Conservation (phyloP, 495 filamentous ascomycete genomes). For the Friedmanniomyces endolithicus region DNA sequence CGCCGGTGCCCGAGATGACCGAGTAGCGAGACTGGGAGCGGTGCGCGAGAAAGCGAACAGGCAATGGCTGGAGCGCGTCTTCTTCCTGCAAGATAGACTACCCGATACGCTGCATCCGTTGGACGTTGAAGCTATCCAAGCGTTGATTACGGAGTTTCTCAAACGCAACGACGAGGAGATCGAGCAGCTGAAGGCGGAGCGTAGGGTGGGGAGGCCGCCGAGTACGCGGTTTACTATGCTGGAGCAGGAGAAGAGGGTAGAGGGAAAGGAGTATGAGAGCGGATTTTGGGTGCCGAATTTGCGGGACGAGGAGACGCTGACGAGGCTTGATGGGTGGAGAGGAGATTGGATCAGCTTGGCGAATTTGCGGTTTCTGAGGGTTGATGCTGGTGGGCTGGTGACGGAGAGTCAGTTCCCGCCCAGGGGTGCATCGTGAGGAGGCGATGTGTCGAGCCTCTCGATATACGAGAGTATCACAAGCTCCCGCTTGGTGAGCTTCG, state of each 20-base stretch:
- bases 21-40: slow-evolving; percentile 51
- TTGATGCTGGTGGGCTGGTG: slow-evolving; percentile 22
- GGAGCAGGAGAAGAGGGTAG: slow-evolving; percentile 51
- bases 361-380: slow-evolving; percentile 41
- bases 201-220: slow-evolving; percentile 70
- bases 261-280: slow-evolving; percentile 68
- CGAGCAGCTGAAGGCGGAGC: slow-evolving; percentile 54
- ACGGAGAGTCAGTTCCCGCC: slow-evolving; percentile 29
- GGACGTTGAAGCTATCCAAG: slow-evolving; percentile 44
- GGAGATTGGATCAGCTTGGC: slow-evolving; percentile 49
- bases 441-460: too few species aligned
- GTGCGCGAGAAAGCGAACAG: slow-evolving; percentile 54
- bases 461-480: not conserved
- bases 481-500: slow-evolving; percentile 2
- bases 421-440: slow-evolving; percentile 15
- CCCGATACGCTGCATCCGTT: slow-evolving; percentile 43
- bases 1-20: slow-evolving; percentile 63
- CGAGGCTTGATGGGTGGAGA: slow-evolving; percentile 46
- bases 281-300: slow-evolving; percentile 71
- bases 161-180: slow-evolving; percentile 66
- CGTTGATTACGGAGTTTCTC: slow-evolving; percentile 56
- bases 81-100: slow-evolving; percentile 56
- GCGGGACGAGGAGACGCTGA: slow-evolving; percentile 40
- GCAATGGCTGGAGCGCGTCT: slow-evolving; percentile 49
- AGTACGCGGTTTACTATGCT: slow-evolving; percentile 65